These are phyloP conservation scores for Coniella vitis DNA, from an alignment of 2,329 filamentous ascomycete genomes.

Conservation along the genomic window DNA sequence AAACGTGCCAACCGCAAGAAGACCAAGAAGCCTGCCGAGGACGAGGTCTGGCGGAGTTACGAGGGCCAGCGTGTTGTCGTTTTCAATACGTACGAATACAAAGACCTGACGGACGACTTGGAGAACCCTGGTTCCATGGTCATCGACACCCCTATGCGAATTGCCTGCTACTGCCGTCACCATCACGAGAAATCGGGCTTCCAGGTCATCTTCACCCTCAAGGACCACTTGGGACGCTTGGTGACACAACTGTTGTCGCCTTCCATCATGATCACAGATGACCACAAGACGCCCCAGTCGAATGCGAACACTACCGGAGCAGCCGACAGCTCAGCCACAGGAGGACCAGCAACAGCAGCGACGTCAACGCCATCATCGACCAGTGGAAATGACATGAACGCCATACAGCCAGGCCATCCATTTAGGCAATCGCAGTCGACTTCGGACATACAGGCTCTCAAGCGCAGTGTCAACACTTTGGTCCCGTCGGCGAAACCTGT, in stretches of 20 bases:
- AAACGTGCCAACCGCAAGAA: slow-evolving; percentile 92
- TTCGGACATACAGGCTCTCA: slow-evolving; percentile 55
- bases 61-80: slow-evolving; percentile 79
- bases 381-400: slow-evolving; percentile 21
- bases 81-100: slow-evolving; percentile 83
- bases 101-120: slow-evolving; percentile 65
- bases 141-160: slow-evolving; percentile 85
- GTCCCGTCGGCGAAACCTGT: slow-evolving; percentile 3
- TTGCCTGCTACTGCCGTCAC: slow-evolving; percentile 94
- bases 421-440: slow-evolving; percentile 55
- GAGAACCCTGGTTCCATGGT: slow-evolving; percentile 57
- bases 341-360: not conserved
- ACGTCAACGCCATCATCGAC: too few relatives aligned
- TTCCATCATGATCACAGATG: slow-evolving; percentile 94
- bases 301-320: slow-evolving; percentile 29
- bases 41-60: slow-evolving; percentile 76
- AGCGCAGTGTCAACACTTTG: slow-evolving; percentile 27
- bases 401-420: slow-evolving; percentile 31
- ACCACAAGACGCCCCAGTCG: slow-evolving; percentile 75
- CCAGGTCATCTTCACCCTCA: slow-evolving; percentile 88
- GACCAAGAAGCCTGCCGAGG: slow-evolving; percentile 85
- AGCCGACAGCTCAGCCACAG: slow-evolving; percentile 18
- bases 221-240: slow-evolving; percentile 68
- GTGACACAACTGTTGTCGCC: slow-evolving; percentile 79
- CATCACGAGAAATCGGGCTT: slow-evolving; percentile 92